Base-by-base conservation (phyloP, 1,284 basidiomycete genomes). In the Marasmius fiardii region DNA sequence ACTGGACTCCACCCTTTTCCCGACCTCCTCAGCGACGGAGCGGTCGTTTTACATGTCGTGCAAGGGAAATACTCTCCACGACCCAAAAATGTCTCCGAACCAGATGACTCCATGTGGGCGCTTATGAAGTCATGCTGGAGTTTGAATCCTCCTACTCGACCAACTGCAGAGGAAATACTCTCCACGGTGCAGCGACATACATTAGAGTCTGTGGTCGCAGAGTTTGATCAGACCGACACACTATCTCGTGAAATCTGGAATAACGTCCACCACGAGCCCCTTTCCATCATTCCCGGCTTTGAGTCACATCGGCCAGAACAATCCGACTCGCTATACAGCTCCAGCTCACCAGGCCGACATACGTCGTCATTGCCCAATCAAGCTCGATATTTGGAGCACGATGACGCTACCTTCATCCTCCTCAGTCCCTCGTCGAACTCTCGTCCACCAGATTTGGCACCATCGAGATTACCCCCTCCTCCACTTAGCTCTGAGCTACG, bases 1-100 rank as follows among this genome's bases (percentile, higher is more conserved):
- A 60, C 62, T 0, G 60, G 60, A 3, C 49, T 11, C 18, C 53
- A 57, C 4, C 62, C 62, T 0, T 64, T 64, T 43, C 44, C 56
- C 1, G 53, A 54, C 8, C 24, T 58, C 18, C 51, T 44, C 14
- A 26, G 43, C n/a, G 62, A 60, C 26, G 56, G 53, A 1, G 26
- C 58, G 1, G 58, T 64, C 2, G 54, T 60, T 12, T 49, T 54
- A 4, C 43, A 60, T 20, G 56, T 62, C 14, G 18, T 54, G 16
- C 16, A 31, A n/a, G 52, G 55, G 1, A 20, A 3, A 18, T 55
- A 55, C 23, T 58, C 59, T 33, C 2, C 23, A 28, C n/a, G 26
- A 8, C 48, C 21, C n/a, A 24, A 8, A 44, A 37, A 35, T 28
- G 49, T 37, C 18, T 43, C 28, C 43, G 33, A 31, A 28, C 52